Base-by-base conservation (phyloP, 352 stramenopile genomes). In the Pythium folliculosum region DNA sequence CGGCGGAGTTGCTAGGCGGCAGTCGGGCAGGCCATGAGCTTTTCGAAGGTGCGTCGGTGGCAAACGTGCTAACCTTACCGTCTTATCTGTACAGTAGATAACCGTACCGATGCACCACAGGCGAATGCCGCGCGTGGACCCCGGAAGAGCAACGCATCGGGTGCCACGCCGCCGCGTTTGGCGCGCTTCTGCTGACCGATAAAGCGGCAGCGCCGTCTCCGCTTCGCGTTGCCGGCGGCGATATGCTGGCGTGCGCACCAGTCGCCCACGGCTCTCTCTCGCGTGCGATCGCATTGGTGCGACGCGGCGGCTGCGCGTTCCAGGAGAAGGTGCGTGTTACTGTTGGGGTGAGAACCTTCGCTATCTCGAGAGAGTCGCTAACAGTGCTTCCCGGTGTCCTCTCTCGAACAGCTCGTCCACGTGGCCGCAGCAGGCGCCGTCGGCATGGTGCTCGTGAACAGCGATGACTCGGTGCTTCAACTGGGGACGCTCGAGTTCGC, bases 361-460 rank as follows among this genome's bases (percentile, higher is more conserved):
- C 2, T 1, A 7, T 47, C 40, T 19, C 4, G 40, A 6, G 12
- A 47, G 6, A 21, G 13, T 47, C 17, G 14, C 9, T 43, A 10
- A 38, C 37, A 16, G 6, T 6, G 27, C 7, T 27, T 60, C 6
- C 0, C 32, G 22, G 14, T 27, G 30, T 10, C 16, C 10, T 23
- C 4, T 27, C 44, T 13, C n/a, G 9, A n/a, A 21, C 9, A 72
- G 65, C 60, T 72, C 19, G 44, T 63, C 17, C 52, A 63, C 47
- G 53, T 72, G 16, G 65, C 53, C 8, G 27, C 44, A 1, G 59
- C 35, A 9, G 65, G 65, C 22, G 65, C 30, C 16, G 0, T 22
- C 5, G 65, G 65, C 1, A 72, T 72, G 52, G 49, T 72, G 10
- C 21, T 72, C 0, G 44, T 72, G 14, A 72, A 72, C 52, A 59